A percentile compares a stretch with the other conserved stretches of the same genome.
Conservation (phyloP, 345 rosid species). For the Luvunga scandens region DNA sequence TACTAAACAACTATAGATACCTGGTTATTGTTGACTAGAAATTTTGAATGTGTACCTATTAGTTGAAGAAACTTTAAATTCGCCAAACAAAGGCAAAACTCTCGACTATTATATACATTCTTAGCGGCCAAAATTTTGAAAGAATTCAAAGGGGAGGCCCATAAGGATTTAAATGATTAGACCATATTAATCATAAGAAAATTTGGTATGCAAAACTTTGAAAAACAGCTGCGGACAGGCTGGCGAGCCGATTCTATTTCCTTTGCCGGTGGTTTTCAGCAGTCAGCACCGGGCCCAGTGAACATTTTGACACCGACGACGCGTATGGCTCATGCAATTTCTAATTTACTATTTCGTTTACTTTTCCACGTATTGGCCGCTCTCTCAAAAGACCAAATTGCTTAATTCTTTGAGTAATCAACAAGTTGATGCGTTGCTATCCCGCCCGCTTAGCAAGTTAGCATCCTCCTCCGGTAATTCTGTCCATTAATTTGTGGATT, state of each 20-base stretch:
- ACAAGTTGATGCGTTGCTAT: not conserved
- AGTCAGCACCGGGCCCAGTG: no score
- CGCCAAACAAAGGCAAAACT: not conserved
- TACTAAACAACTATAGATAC: not conserved
- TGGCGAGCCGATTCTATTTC: no score
- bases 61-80: not conserved
- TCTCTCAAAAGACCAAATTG: no score
- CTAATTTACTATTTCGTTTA: no score
- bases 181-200: no score
- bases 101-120: not conserved
- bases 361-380: no score
- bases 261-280: no score
- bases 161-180: not conserved
- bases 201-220: no score
- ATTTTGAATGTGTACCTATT: not conserved
- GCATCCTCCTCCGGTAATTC: not conserved
- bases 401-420: not conserved
- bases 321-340: no score
- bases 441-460: not conserved
- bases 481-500: not conserved
- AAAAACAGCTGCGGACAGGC: no score
- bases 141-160: no score
- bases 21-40: not conserved
- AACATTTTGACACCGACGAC: no score
- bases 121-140: not conserved